These are phyloP conservation scores for Gossypium mustelinum DNA, from an alignment of 345 rosid species.

Conservation along the genomic window DNA sequence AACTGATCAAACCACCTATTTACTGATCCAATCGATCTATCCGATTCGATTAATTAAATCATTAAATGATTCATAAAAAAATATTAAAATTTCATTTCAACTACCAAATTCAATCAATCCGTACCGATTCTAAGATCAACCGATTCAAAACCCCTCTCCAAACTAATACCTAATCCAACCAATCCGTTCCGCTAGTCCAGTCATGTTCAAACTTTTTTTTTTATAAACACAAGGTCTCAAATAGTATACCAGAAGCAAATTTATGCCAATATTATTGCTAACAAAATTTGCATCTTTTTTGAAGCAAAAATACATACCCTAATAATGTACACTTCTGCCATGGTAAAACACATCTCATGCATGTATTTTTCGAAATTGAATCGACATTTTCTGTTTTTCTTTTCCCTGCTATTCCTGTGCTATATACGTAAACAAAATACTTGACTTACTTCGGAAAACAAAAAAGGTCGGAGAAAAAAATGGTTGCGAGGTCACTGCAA, in stretches of 20 bases:
- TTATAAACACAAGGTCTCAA: not conserved
- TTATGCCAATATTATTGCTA: slow-evolving; percentile 14
- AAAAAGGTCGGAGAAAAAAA: slow-evolving; percentile 17
- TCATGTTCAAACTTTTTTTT: no score
- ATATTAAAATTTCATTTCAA: no score
- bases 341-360: slow-evolving; percentile 30
- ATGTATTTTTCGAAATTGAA: slow-evolving; percentile 27
- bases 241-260: not conserved
- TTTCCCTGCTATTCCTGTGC: slow-evolving; percentile 23
- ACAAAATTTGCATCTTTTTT: slow-evolving; percentile 3
- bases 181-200: no score
- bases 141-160: no score
- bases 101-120: no score
- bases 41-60: no score
- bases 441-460: slow-evolving; percentile 29
- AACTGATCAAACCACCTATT: no score
- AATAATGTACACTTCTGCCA: slow-evolving; percentile 63
- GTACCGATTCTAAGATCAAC: no score
- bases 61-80: no score
- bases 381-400: slow-evolving; percentile 10
- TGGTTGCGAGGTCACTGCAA: slow-evolving; percentile 19
- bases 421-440: slow-evolving; percentile 53
- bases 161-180: not conserved
- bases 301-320: slow-evolving; percentile 48
- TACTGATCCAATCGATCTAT: no score